Conservation (phyloP, 2,329 filamentous ascomycete genomes). For the Pseudocercospora fijiensis region DNA sequence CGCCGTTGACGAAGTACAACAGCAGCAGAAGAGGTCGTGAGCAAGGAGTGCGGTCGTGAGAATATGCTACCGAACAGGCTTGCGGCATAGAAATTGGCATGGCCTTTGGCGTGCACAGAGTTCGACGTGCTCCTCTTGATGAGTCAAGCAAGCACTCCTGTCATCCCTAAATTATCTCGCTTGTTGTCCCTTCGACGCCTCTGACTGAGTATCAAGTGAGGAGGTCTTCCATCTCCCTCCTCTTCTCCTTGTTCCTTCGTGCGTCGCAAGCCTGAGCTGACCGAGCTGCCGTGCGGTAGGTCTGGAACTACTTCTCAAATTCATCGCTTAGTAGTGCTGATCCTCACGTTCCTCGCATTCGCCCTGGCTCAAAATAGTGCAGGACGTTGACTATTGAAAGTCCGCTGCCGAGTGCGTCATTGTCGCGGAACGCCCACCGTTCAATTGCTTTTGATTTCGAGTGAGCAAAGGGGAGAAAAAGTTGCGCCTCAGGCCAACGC, state of each 20-base stretch:
- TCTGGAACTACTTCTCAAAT: background rate
- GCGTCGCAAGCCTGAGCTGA: background rate
- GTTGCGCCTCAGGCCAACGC: background rate
- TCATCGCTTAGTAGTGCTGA: background rate
- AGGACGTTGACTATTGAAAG: conserved; percentile 1
- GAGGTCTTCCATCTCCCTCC: background rate
- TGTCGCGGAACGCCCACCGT: background rate
- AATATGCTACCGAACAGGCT: background rate
- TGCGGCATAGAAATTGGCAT: conserved; percentile 1
- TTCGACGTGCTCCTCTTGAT: conserved; percentile 1
- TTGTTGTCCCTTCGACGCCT: background rate
- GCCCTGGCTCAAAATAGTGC: conserved; percentile 1
- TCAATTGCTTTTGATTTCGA: background rate
- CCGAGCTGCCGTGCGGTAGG: background rate
- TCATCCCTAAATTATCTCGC: background rate
- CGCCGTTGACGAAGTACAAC: background rate
- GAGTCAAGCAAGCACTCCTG: conserved; percentile 6
- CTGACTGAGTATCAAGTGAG: background rate
- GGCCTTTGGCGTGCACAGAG: background rate
- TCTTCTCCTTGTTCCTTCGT: conserved; percentile 1
- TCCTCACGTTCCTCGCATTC: background rate
- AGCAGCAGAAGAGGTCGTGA: background rate
- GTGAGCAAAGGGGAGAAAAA: background rate
- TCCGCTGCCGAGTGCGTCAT: background rate
- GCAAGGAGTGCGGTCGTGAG: conserved; percentile 2